These are phyloP conservation scores for Phalaenopsis equestris DNA, from an alignment of 106 monocot species.

Conservation along the genomic window DNA sequence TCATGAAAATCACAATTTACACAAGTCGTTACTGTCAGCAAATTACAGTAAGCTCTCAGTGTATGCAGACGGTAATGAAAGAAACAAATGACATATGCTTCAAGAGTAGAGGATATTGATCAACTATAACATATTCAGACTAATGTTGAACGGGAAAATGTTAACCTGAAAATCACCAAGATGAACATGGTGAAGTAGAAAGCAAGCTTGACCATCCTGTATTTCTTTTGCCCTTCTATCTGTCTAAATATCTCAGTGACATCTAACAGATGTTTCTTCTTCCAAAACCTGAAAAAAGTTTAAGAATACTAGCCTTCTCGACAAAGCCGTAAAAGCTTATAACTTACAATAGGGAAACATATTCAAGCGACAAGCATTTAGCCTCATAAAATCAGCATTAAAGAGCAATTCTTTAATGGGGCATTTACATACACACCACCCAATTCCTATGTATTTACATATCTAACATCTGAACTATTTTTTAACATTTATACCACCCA, in stretches of 20 bases:
- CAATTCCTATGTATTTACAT: too few relatives aligned
- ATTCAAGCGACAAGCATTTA: too few relatives aligned
- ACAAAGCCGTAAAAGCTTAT: neutral
- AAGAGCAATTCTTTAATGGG: neutral
- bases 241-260: constrained; percentile 85
- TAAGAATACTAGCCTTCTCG: neutral
- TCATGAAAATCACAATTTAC: too few relatives aligned
- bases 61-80: neutral
- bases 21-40: neutral
- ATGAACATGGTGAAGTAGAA: constrained; percentile 76
- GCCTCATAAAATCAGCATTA: neutral
- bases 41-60: neutral
- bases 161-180: constrained; percentile 76
- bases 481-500: too few relatives aligned
- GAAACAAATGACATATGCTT: neutral
- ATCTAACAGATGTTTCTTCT: constrained; percentile 71
- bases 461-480: too few relatives aligned
- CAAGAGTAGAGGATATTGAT: neutral
- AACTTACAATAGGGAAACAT: neutral
- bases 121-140: neutral
- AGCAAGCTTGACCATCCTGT: constrained; percentile 78
- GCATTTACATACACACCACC: too few relatives aligned
- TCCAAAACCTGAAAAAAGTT: constrained; percentile 49
- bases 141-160: neutral
- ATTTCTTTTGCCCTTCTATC: constrained; percentile 74